Base-by-base conservation (phyloP, 176 grass and related monocot species). In the Secale cereale region DNA sequence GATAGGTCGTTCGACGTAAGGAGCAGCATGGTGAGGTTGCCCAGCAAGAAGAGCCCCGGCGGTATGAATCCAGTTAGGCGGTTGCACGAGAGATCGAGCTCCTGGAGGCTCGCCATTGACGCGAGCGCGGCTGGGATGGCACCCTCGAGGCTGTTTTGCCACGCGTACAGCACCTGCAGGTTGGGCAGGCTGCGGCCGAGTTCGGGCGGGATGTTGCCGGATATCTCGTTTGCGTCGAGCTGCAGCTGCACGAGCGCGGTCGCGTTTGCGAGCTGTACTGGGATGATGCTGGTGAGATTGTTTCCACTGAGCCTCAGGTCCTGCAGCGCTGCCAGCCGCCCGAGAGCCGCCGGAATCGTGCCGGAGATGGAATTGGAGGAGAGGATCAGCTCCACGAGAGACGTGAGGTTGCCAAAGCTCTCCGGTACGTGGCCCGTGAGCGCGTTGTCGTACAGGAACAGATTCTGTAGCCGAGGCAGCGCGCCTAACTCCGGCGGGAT, bases 221-320 rank as follows among this genome's bases (percentile, higher is more conserved):
- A 94, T 85, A 98, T 93, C 43, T 93, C 87, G 83, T 98, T 98
- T 29, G 95, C 93, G 85, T 95, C 95, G 1, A 98, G 81, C 74
- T 98, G 95, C 13, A 98, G 91, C 88, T 98, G 95, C 4, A 78
- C 83, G 0, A 98, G 82, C 68, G 90, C 28, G 5, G 95, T 88
- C 31, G 92, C 89, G 76, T 91, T 91, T 10, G 92, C 89, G 10
- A 97, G 79, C 17, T 78, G 48, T 20, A 83, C 81, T 4, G 95
- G 95, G 62, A 98, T 90, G 14, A 91, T 92, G 27, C 95, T 93
- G 0, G 95, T 92, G 77, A 98, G 69, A 85, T 98, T 98, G 89
- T 98, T 98, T 79, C 95, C 95, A 77, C 93, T 98, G 10, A 98
- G 91, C 95, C 95, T 93, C 16, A 98, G 93, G 33, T 98, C 93